Evolutionary conservation across 371 early-diverging fungal genomes (phyloP).

Genomic region (Chytridium lagenaria): DNA sequence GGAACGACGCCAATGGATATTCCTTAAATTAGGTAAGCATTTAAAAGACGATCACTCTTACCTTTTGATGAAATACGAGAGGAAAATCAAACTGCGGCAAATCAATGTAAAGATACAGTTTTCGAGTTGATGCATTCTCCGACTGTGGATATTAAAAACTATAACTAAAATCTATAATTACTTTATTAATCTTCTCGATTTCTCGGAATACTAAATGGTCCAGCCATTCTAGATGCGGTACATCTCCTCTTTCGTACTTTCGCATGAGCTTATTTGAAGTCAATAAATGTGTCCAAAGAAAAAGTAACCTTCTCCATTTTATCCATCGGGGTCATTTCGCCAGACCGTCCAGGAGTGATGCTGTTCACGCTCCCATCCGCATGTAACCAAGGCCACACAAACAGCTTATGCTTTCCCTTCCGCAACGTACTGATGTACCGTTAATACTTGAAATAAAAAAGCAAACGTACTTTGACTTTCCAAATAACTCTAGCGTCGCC

Average conservation of each 20-base stretch:
- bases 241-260: slow-evolving; percentile 84
- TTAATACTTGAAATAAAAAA: too few relatives aligned
- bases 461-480: slow-evolving; percentile 43
- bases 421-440: too few relatives aligned
- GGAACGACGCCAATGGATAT: slow-evolving; percentile 40
- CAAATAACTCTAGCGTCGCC: slow-evolving; percentile 78
- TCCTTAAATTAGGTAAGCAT: slow-evolving; percentile 38
- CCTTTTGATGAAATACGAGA: slow-evolving; percentile 84
- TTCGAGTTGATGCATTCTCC: slow-evolving; percentile 54
- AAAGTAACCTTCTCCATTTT: slow-evolving; percentile 76
- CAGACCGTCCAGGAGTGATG: slow-evolving; percentile 67
- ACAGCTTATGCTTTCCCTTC: slow-evolving; percentile 82
- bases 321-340: slow-evolving; percentile 77
- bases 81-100: slow-evolving; percentile 95
- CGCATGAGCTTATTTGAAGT: slow-evolving; percentile 67
- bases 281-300: slow-evolving; percentile 8
- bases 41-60: slow-evolving; percentile 26
- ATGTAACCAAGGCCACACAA: slow-evolving; percentile 69
- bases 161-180: slow-evolving; percentile 31
- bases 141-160: slow-evolving; percentile 15
- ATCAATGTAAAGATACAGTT: slow-evolving; percentile 79
- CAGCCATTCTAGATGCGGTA: slow-evolving; percentile 86
- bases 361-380: slow-evolving; percentile 68
- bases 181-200: slow-evolving; percentile 79
- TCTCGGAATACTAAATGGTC: slow-evolving; percentile 85